Evolutionary conservation across 2,329 filamentous ascomycete species (phyloP).

Genomic region (Botrytis paeoniae): DNA sequence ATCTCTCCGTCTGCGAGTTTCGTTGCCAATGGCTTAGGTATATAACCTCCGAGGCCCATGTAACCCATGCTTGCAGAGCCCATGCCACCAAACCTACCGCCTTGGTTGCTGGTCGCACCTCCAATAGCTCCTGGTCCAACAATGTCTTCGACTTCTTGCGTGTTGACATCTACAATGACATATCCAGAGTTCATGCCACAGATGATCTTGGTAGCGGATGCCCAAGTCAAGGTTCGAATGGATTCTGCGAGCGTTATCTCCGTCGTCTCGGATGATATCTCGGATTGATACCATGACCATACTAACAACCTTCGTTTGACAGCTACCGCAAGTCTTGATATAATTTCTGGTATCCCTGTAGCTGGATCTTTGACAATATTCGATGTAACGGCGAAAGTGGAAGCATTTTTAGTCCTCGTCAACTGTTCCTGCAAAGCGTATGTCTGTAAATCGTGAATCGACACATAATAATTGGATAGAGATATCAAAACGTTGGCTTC

Average conservation of each 20-base stretch:
- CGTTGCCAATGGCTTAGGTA: constrained; percentile 84
- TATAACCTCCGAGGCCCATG: constrained; percentile 89
- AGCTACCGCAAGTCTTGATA: constrained; percentile 85
- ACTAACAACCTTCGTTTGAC: constrained; percentile 86
- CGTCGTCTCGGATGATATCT: constrained; percentile 67
- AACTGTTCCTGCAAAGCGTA: constrained; percentile 80
- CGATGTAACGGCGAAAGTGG: constrained; percentile 87
- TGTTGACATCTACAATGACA: constrained; percentile 80
- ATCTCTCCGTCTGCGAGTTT: constrained; percentile 80
- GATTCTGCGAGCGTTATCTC: constrained; percentile 80
- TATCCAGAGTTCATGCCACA: constrained; percentile 91
- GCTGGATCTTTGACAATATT: constrained; percentile 89
- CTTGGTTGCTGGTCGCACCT: constrained; percentile 52
- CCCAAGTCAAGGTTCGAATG: constrained; percentile 89
- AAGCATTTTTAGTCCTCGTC: constrained; percentile 80
- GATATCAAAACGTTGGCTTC: constrained; percentile 90
- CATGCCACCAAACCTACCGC: constrained; percentile 73
- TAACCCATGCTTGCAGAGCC: constrained; percentile 90
- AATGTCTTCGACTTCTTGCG: constrained; percentile 72
- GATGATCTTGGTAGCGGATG: constrained; percentile 78
- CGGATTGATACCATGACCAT: constrained; percentile 96
- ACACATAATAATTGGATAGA: constrained; percentile 84
- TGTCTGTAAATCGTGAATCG: constrained; percentile 82
- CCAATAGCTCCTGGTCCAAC: constrained; percentile 71
- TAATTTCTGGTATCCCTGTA: constrained; percentile 88